Conservation (phyloP, 306 rosid species). For the Citrullus mucosospermus region DNA sequence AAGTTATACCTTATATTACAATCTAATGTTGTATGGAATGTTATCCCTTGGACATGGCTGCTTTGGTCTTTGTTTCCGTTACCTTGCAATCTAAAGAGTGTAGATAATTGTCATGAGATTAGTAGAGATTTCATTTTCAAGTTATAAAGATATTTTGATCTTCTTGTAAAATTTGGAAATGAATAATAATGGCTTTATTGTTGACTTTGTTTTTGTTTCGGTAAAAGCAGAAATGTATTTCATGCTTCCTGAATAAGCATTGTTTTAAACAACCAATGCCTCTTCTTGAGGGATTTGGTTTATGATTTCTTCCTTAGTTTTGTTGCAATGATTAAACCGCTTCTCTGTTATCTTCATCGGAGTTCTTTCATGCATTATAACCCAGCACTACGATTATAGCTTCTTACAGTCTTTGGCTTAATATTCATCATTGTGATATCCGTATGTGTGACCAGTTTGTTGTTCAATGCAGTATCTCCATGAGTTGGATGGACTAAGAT, state of each 20-base stretch:
- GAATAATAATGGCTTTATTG: neutral
- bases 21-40: neutral
- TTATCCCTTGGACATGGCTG: neutral
- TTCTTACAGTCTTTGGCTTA: neutral
- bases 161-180: neutral
- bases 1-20: neutral
- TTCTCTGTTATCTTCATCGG: neutral
- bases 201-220: neutral
- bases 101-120: neutral
- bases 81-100: neutral
- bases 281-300: neutral
- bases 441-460: neutral
- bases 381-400: neutral
- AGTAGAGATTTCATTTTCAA: neutral
- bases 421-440: neutral
- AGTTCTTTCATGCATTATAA: neutral
- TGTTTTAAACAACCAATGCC: neutral
- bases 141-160: neutral
- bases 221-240: neutral
- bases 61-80: neutral
- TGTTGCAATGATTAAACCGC: neutral
- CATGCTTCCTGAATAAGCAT: neutral
- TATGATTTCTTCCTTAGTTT: neutral
- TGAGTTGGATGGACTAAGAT: conserved; percentile 69
- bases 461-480: conserved; percentile 45